Conservation (phyloP, 163 green algal genomes). For the Scenedesmus sp. region DNA sequence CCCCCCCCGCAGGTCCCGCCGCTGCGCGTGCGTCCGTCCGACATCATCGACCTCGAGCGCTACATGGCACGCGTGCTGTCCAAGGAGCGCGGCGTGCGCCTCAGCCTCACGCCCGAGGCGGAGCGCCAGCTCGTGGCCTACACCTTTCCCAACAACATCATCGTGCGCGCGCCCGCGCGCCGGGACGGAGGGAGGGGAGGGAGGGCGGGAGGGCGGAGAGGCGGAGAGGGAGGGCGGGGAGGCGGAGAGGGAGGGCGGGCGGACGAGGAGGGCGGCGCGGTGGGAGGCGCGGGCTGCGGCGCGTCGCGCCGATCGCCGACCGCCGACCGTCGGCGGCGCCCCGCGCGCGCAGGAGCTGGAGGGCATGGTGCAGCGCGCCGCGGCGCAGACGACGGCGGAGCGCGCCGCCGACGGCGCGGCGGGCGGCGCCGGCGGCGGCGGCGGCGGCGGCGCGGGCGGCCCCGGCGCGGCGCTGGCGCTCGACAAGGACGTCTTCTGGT, state of each 20-base stretch:
- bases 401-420: neutral
- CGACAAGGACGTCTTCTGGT: slow-evolving; percentile 80
- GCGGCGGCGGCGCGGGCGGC: neutral
- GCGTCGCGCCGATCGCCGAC: no score
- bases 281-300: no score
- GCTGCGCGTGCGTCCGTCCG: slow-evolving; percentile 71
- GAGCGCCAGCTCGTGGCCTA: slow-evolving; percentile 70
- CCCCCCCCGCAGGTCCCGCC: slow-evolving; percentile 67
- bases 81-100: slow-evolving; percentile 34
- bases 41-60: slow-evolving; percentile 68
- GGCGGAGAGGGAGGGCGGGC: no score
- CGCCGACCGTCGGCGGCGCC: no score
- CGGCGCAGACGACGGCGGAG: slow-evolving; percentile 49
- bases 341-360: slow-evolving; percentile 60
- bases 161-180: no score
- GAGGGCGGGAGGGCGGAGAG: no score
- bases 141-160: slow-evolving; percentile 76
- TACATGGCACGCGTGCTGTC: slow-evolving; percentile 60
- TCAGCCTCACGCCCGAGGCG: slow-evolving; percentile 67
- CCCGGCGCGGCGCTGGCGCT: slow-evolving; percentile 46
- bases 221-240: no score
- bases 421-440: neutral
- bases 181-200: no score
- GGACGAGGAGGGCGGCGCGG: no score
- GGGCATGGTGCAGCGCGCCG: slow-evolving; percentile 65